A percentile compares a stretch with the other conserved stretches of the same genome.
These are phyloP conservation scores for Saturnispora sanitii DNA, from an alignment of 805 yeast genomes.

Conservation along the genomic window DNA sequence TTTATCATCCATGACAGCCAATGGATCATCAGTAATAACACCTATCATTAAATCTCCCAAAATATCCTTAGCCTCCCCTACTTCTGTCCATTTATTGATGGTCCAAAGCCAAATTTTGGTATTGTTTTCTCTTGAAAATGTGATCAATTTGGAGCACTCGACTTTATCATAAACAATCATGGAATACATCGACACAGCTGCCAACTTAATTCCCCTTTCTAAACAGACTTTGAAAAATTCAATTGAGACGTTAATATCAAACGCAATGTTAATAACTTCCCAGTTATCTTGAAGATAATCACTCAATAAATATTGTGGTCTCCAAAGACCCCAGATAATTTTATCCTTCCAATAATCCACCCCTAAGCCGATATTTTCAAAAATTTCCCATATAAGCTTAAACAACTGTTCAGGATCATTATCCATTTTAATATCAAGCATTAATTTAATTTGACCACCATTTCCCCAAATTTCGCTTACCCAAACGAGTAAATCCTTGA, in stretches of 20 bases:
- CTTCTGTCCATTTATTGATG: constrained; percentile 21
- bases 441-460: constrained; percentile 31
- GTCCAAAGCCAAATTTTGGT: constrained; percentile 31
- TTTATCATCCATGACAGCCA: constrained; percentile 5
- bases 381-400: constrained; percentile 18
- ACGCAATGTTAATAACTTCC: constrained; percentile 24
- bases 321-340: constrained; percentile 32
- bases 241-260: constrained; percentile 19
- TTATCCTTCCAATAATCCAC: constrained; percentile 26
- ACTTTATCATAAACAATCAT: constrained; percentile 17
- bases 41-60: constrained; percentile 14
- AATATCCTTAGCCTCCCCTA: constrained; percentile 13
- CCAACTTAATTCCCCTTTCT: constrained; percentile 14
- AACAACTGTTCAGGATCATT: constrained; percentile 23
- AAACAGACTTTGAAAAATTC: constrained; percentile 13
- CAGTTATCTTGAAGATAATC: constrained; percentile 20
- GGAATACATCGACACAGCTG: constrained; percentile 18
- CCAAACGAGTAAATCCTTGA: constrained; percentile 27
- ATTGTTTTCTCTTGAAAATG: constrained; percentile 14
- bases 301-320: constrained; percentile 20
- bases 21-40: constrained; percentile 18
- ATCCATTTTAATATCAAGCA: constrained; percentile 29
- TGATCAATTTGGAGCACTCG: constrained; percentile 14
- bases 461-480: constrained; percentile 32
- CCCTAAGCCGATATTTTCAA: constrained; percentile 17